These are phyloP conservation scores for Botrytis porri DNA, from an alignment of 2,329 filamentous ascomycete species.

Conservation along the genomic window DNA sequence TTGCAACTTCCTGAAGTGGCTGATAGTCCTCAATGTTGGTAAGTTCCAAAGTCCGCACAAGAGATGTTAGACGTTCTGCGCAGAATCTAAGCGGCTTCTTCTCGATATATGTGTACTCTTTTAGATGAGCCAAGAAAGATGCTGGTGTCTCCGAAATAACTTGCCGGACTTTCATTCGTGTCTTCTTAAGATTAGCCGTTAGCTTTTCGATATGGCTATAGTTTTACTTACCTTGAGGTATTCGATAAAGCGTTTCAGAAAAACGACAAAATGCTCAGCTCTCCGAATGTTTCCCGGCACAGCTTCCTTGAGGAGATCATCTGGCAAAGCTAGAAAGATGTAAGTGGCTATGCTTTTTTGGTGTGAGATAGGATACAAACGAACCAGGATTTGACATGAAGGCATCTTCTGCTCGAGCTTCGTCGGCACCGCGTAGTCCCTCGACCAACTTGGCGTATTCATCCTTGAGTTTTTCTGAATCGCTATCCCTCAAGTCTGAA, in stretches of 20 bases:
- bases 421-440: conserved; percentile 81
- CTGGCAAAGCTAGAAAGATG: conserved; percentile 66
- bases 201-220: background rate
- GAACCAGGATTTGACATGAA: conserved; percentile 87
- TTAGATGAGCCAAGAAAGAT: conserved; percentile 88
- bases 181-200: conserved; percentile 50
- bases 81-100: conserved; percentile 94
- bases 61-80: conserved; percentile 87
- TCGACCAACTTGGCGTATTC: conserved; percentile 96
- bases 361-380: background rate
- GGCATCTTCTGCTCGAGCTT: conserved; percentile 86
- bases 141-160: conserved; percentile 96
- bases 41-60: conserved; percentile 90
- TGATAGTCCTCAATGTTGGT: conserved; percentile 99
- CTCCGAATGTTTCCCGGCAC: conserved; percentile 94
- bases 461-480: conserved; percentile 88
- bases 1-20: conserved; percentile 93
- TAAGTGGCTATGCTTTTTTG: conserved; percentile 19
- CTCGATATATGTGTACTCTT: conserved; percentile 96
- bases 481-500: conserved; percentile 89
- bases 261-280: conserved; percentile 93
- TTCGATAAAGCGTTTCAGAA: conserved; percentile 94
- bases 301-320: conserved; percentile 91
- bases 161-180: conserved; percentile 95
- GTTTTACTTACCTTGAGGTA: conserved; percentile 67